These are phyloP conservation scores for Penicillium roqueforti DNA, from an alignment of 495 filamentous ascomycete genomes.

Conservation along the genomic window DNA sequence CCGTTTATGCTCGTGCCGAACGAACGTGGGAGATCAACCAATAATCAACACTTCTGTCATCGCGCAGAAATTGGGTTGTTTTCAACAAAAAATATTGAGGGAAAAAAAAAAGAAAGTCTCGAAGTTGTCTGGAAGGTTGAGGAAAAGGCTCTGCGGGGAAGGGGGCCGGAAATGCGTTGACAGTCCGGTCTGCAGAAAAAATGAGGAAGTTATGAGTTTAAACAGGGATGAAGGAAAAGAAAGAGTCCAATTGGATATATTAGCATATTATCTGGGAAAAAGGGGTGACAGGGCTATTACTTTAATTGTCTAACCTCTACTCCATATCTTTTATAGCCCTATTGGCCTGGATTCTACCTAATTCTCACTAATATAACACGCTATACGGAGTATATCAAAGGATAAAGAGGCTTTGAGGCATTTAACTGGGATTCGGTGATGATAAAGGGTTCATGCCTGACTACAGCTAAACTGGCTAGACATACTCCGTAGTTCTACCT, in stretches of 20 bases:
- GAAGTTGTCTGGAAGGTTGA: constrained; percentile 3
- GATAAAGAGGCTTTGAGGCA: not conserved
- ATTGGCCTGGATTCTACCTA: not conserved
- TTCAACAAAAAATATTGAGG: constrained; percentile 16
- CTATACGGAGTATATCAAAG: not conserved
- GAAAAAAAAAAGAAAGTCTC: constrained; percentile 1
- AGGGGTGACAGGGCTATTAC: not conserved
- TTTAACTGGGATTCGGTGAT: not conserved
- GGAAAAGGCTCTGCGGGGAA: constrained; percentile 19
- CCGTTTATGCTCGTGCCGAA: constrained; percentile 27
- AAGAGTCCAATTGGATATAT: not conserved
- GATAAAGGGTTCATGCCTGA: not conserved
- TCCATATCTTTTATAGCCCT: not conserved
- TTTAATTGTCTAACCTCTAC: not conserved
- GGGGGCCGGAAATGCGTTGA: constrained; percentile 14
- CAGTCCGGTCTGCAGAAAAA: constrained; percentile 21
- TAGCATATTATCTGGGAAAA: not conserved
- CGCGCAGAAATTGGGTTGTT: constrained; percentile 21
- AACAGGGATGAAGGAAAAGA: constrained; percentile 10
- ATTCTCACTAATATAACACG: not conserved
- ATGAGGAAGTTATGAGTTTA: not conserved
- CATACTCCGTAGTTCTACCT: not conserved
- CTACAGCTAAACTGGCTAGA: not conserved
- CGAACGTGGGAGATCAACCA: constrained; percentile 40
- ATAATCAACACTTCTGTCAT: constrained; percentile 29